Conservation (phyloP, 768 basidiomycete species). For the Leccinellum albellum region DNA sequence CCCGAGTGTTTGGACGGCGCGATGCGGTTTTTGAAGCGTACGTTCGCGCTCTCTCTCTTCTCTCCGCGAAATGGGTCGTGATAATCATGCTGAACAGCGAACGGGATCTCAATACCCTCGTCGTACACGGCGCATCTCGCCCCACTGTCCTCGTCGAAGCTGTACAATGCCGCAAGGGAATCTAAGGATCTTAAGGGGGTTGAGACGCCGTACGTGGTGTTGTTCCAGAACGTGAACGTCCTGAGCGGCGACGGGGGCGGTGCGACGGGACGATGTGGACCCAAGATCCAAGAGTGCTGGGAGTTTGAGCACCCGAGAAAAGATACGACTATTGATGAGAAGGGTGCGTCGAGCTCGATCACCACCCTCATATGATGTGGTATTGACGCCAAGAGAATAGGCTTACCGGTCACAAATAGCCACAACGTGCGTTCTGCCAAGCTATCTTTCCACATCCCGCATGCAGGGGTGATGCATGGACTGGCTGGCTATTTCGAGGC, state of each 20-base stretch:
- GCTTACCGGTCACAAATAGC: constrained; percentile 88
- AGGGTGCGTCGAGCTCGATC: constrained; percentile 43
- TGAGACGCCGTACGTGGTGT: constrained; percentile 98
- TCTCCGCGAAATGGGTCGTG: background rate
- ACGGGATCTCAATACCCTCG: constrained; percentile 92
- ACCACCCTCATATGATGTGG: background rate
- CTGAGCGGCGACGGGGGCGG: constrained; percentile 74
- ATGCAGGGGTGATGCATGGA: constrained; percentile 91
- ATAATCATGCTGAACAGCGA: constrained; percentile 46
- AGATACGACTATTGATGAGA: constrained; percentile 68
- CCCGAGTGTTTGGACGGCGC: constrained; percentile 98
- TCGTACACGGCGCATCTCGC: constrained; percentile 95
- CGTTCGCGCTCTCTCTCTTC: constrained; percentile 2
- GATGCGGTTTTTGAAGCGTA: constrained; percentile 87
- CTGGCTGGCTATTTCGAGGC: constrained; percentile 98
- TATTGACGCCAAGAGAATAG: constrained; percentile 38
- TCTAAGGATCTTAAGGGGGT: constrained; percentile 64
- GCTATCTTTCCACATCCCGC: constrained; percentile 87
- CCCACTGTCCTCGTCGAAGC: constrained; percentile 89
- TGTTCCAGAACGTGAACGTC: constrained; percentile 93
- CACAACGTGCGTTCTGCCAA: constrained; percentile 90
- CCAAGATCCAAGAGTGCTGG: constrained; percentile 93
- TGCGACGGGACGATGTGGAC: constrained; percentile 64
- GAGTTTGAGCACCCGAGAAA: constrained; percentile 91
- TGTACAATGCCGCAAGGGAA: constrained; percentile 78